Base-by-base conservation (phyloP, 2,329 filamentous ascomycete genomes). In the Ophiostoma sp. region DNA sequence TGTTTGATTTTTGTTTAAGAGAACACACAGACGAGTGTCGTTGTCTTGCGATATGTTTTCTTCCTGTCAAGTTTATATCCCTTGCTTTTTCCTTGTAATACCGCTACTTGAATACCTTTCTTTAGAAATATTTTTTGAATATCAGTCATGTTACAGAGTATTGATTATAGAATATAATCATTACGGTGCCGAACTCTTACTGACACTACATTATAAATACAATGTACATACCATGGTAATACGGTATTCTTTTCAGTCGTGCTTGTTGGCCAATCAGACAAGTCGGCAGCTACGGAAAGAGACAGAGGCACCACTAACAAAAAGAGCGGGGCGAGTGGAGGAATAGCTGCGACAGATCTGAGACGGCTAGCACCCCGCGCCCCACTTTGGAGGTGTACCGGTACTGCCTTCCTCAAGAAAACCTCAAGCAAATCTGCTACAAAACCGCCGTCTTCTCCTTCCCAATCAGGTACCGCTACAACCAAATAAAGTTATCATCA, bases 261-360 rank as follows among this genome's bases (percentile, higher is more conserved):
- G 44, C 44, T 6, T 48, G 17, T 48, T 48, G 44, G 7, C 17
- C 52, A 57, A 57, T 27, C 52, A 20, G 52, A 23, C 8, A 23
- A 57, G 52, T 23, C 52, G 27, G 52, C 52, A 57, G 23, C n/a
- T 57, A 57, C 52, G 17, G 17, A 11, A 57, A 17, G 52, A 48
- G 44, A n/a, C 20, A 35, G 23, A 20, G 10, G 23, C 31, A 39
- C 23, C 41, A 52, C 57, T 62, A 41, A 36, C 67, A 35, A 60
- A 67, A 69, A 62, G 10, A 69, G 33, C 36, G 67, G 69, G 35
- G 62, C 31, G n/a, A 64, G 68, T 68, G 67, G 64, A 66, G 68
- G 65, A 72, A 69, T 73, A 70, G 72, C 79, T 82, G 80, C 77
- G 78, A 82, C 81, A 81, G 71, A 72, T 72, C 71, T 72, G 71